phyloP scores from a whole-genome alignment of 31 red algal species.

The Porphyra umbilicalis region DNA sequence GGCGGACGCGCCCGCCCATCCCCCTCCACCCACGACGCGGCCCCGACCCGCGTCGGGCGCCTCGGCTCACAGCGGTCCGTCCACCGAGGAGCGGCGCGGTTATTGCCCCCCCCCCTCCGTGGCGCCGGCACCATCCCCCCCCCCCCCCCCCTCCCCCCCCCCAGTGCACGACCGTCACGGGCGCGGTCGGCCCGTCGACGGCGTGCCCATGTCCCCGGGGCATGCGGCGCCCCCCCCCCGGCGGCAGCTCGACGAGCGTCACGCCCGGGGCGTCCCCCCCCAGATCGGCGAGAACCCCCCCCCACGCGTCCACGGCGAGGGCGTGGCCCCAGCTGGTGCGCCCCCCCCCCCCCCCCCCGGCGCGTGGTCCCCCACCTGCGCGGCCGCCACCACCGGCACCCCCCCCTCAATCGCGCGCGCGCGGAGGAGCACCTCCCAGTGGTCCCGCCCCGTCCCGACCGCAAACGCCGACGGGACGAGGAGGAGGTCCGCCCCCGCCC shows the following conservation, averaged over 20 bases:
- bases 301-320: slow-evolving; percentile 5
- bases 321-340: slow-evolving; percentile 4
- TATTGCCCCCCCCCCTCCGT: too few relatives aligned
- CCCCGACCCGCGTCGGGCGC: too few relatives aligned
- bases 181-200: not conserved
- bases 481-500: slow-evolving; percentile 22
- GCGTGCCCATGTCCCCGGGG: not conserved
- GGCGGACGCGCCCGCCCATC: too few relatives aligned
- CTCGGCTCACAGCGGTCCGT: too few relatives aligned
- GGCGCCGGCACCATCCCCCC: not conserved
- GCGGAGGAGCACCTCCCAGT: slow-evolving; percentile 47
- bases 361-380: slow-evolving; percentile 22
- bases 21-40: too few relatives aligned
- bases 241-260: not conserved
- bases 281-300: slow-evolving; percentile 1
- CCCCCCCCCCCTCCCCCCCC: not conserved
- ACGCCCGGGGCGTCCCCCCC: not conserved
- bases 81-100: too few relatives aligned
- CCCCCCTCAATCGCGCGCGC: slow-evolving; percentile 49
- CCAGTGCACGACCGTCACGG: not conserved
- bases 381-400: slow-evolving; percentile 28
- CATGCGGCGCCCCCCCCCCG: not conserved
- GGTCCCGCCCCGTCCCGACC: slow-evolving; percentile 22
- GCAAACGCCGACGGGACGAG: slow-evolving; percentile 40
- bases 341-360: not conserved